A percentile compares a stretch with the other conserved stretches of the same genome.
Evolutionary conservation across 1,284 basidiomycete species (phyloP).

Genomic region (Sanghuangporus sanghuang): DNA sequence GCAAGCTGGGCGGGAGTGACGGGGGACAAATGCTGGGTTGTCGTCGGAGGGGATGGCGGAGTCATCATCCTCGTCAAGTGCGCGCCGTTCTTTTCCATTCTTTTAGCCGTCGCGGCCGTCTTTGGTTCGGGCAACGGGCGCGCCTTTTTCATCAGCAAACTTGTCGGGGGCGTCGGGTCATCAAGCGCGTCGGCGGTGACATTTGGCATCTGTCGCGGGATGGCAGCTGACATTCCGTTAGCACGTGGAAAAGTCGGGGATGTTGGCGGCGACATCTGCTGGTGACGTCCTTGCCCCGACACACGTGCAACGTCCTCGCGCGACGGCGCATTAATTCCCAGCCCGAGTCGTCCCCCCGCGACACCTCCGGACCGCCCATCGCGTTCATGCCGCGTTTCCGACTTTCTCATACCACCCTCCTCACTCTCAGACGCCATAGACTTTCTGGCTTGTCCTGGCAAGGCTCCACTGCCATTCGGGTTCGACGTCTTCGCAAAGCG

Average conservation of each 20-base stretch:
- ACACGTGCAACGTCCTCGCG: neutral
- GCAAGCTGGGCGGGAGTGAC: neutral
- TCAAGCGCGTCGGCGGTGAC: neutral
- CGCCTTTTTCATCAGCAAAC: neutral
- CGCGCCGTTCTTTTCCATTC: neutral
- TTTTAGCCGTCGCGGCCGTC: neutral
- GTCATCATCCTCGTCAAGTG: neutral
- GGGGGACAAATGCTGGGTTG: neutral
- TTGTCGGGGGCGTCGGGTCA: neutral
- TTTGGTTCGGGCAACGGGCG: neutral
- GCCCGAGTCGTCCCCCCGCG: neutral
- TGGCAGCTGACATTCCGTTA: neutral
- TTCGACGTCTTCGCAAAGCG: constrained; percentile 7
- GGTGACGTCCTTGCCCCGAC: neutral
- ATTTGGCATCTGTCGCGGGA: neutral
- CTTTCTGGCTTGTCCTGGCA: neutral
- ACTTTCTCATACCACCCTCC: neutral
- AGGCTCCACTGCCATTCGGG: neutral
- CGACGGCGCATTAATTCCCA: neutral
- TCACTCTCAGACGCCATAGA: neutral
- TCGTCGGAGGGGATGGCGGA: neutral
- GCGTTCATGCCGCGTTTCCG: neutral
- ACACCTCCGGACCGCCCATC: neutral
- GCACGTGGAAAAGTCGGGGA: neutral
- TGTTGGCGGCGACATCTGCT: constrained; percentile 4